A percentile compares a stretch with the other conserved stretches of the same genome.
phyloP scores from a whole-genome alignment of 2,329 filamentous ascomycete species.

The Alternaria brassicicola region DNA sequence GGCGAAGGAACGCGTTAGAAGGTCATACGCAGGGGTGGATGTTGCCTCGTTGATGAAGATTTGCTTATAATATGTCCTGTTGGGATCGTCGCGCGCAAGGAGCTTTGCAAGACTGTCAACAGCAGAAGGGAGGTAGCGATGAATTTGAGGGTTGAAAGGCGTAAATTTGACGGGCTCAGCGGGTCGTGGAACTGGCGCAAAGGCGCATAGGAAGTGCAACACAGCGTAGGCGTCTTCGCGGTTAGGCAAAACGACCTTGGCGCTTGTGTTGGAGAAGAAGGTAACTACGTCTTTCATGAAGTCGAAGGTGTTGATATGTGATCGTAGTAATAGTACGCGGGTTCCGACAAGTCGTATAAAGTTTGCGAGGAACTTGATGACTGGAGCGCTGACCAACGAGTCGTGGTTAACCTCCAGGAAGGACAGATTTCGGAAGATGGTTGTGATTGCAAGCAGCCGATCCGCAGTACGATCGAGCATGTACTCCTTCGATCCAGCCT shows the following conservation, averaged over 20 bases:
- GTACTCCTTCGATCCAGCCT: slow-evolving; percentile 78
- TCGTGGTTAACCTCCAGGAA: slow-evolving; percentile 80
- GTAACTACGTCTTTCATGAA: slow-evolving; percentile 96
- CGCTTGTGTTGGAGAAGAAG: slow-evolving; percentile 86
- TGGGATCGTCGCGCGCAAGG: slow-evolving; percentile 90
- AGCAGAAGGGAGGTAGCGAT: slow-evolving; percentile 87
- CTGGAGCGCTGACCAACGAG: slow-evolving; percentile 73
- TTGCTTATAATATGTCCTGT: slow-evolving; percentile 79
- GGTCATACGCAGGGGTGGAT: slow-evolving; percentile 70
- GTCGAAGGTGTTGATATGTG: slow-evolving; percentile 83
- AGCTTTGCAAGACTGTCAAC: slow-evolving; percentile 91
- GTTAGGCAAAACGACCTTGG: slow-evolving; percentile 78
- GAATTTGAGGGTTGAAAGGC: slow-evolving; percentile 77
- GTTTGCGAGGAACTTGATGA: slow-evolving; percentile 83
- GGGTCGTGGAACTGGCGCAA: slow-evolving; percentile 80
- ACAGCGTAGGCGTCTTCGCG: slow-evolving; percentile 87
- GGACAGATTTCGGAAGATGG: slow-evolving; percentile 89
- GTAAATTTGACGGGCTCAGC: slow-evolving; percentile 71
- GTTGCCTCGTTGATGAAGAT: slow-evolving; percentile 77
- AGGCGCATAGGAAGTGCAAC: slow-evolving; percentile 86
- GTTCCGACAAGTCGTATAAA: slow-evolving; percentile 88
- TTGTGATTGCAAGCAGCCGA: slow-evolving; percentile 86
- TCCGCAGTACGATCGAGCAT: slow-evolving; percentile 87
- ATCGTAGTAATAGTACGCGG: slow-evolving; percentile 82
- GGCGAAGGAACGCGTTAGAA: slow-evolving; percentile 85